Evolutionary conservation across 2,329 filamentous ascomycete species (phyloP).

Genomic region (Pseudogymnoascus sp.): DNA sequence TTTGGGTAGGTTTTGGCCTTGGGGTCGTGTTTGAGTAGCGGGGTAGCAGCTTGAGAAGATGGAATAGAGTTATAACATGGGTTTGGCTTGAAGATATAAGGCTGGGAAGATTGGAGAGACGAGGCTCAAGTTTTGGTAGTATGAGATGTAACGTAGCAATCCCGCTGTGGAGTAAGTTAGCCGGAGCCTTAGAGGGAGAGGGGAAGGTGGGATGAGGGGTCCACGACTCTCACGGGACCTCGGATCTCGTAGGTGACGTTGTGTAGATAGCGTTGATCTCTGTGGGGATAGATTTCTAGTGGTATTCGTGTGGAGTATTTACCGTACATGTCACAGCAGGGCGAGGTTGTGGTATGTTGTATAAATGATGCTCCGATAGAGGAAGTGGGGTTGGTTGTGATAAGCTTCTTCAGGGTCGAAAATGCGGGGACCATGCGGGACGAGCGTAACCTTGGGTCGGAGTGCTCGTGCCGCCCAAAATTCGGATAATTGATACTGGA

Average conservation of each 20-base stretch:
- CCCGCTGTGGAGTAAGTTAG: neutral
- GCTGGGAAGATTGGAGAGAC: neutral
- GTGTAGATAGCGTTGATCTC: neutral
- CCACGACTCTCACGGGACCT: neutral
- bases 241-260: neutral
- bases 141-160: neutral
- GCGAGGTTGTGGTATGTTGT: neutral
- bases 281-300: neutral
- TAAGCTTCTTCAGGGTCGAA: neutral
- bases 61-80: neutral
- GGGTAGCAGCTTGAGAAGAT: neutral
- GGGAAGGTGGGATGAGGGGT: neutral
- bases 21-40: neutral
- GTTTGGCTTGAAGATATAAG: neutral
- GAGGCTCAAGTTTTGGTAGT: neutral
- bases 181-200: neutral
- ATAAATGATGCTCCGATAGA: neutral
- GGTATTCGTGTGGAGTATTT: neutral
- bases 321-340: neutral
- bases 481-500: neutral
- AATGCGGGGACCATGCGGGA: neutral
- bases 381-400: neutral
- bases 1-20: neutral
- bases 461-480: neutral
- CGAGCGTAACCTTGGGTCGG: neutral